These are phyloP conservation scores for Globisporangium lucens DNA, from an alignment of 352 stramenopile genomes.

Conservation along the genomic window DNA sequence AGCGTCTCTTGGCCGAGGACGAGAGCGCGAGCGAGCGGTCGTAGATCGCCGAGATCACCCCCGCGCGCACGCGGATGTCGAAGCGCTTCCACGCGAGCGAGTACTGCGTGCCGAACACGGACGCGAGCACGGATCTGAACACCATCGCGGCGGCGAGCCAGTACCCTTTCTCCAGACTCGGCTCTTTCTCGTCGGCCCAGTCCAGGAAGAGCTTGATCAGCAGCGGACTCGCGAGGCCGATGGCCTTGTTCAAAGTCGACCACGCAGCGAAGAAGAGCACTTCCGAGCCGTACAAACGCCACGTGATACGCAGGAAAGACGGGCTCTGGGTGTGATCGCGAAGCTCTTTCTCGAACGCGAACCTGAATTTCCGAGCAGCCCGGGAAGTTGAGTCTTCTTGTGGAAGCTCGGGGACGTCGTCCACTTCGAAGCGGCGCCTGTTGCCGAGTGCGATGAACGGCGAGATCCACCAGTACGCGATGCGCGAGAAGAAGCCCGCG, in stretches of 20 bases:
- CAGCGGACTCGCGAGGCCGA: constrained; percentile 64
- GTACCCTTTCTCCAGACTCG: constrained; percentile 47
- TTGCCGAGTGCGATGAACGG: constrained; percentile 56
- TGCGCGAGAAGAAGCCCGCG: constrained; percentile 46
- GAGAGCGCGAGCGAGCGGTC: constrained; percentile 46
- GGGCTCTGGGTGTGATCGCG: background rate
- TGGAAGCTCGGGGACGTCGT: constrained; percentile 58
- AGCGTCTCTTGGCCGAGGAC: constrained; percentile 22
- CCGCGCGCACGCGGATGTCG: constrained; percentile 65
- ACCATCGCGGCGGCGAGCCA: constrained; percentile 53
- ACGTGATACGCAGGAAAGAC: constrained; percentile 55
- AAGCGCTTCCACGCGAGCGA: constrained; percentile 75
- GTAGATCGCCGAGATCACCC: constrained; percentile 71
- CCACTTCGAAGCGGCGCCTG: constrained; percentile 50
- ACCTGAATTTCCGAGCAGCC: constrained; percentile 42
- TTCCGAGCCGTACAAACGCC: constrained; percentile 56
- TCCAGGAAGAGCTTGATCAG: constrained; percentile 80
- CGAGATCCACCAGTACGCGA: constrained; percentile 71
- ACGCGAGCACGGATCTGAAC: constrained; percentile 45
- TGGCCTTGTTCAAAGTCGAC: constrained; percentile 70
- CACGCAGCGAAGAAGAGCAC: constrained; percentile 56
- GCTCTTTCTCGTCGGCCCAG: constrained; percentile 47
- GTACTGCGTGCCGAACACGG: constrained; percentile 78
- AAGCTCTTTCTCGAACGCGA: constrained; percentile 38
- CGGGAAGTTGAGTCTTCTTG: constrained; percentile 39